Evolutionary conservation across 257 asterid species (phyloP).

Genomic region (Vinca minor): DNA sequence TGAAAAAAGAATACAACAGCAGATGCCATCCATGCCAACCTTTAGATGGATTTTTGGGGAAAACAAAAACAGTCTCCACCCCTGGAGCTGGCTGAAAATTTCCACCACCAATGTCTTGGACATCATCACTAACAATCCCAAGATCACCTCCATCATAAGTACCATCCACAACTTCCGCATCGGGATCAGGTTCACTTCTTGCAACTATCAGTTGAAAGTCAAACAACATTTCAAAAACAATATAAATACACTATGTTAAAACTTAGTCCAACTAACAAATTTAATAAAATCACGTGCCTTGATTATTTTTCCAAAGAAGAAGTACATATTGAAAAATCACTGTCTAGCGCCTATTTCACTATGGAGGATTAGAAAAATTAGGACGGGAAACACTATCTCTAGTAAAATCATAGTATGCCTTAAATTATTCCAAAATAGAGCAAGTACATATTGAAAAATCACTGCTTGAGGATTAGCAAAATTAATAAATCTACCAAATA

Average conservation of each 20-base stretch:
- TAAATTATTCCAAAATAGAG: no score
- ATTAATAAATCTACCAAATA: not conserved
- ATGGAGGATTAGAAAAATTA: no score
- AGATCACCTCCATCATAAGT: constrained; percentile 55
- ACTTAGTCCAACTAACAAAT: not conserved
- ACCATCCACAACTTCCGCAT: constrained; percentile 44
- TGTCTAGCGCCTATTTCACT: not conserved
- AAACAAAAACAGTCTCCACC: constrained; percentile 80
- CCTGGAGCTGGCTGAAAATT: constrained; percentile 65
- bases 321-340: not conserved
- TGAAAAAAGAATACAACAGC: not conserved
- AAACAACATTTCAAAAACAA: not conserved
- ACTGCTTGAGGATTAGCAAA: not conserved
- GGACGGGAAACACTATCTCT: no score
- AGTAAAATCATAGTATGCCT: no score
- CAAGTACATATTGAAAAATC: no score
- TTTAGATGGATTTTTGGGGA: constrained; percentile 83
- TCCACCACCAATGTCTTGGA: constrained; percentile 56
- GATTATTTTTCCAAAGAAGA: not conserved
- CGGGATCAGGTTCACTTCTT: constrained; percentile 61
- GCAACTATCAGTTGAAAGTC: constrained; percentile 41
- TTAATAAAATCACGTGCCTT: not conserved
- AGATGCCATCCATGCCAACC: constrained; percentile 47
- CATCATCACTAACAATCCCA: constrained; percentile 88
- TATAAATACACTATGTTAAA: not conserved